A percentile compares a stretch with the other conserved stretches of the same genome.
Evolutionary conservation across 2,329 filamentous ascomycete species (phyloP).

Genomic region (Lasiodiplodia sp.): DNA sequence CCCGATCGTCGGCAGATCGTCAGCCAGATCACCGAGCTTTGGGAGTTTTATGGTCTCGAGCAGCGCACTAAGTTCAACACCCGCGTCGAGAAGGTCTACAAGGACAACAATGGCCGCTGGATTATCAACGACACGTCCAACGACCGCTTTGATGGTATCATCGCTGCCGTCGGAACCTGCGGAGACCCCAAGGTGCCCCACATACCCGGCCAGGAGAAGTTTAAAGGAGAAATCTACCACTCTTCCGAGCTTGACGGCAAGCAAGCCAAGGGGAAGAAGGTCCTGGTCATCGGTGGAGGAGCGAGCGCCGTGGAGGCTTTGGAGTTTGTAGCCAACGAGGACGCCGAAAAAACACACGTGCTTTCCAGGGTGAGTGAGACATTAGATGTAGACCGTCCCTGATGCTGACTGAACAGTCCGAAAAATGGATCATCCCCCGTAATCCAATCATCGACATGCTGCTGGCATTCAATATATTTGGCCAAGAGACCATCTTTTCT

Average conservation of each 20-base stretch:
- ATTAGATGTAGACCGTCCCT: no score
- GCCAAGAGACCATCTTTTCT: constrained; percentile 76
- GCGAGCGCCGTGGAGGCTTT: constrained; percentile 83
- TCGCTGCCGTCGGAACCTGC: constrained; percentile 81
- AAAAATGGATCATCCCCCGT: constrained; percentile 88
- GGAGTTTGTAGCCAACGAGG: constrained; percentile 74
- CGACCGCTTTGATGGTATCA: constrained; percentile 78
- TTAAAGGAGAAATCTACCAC: constrained; percentile 76
- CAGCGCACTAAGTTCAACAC: constrained; percentile 75
- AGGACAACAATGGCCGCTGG: constrained; percentile 74
- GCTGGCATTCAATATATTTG: constrained; percentile 79
- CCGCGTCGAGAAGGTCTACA: constrained; percentile 72
- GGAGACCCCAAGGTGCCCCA: constrained; percentile 77
- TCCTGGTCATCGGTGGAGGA: constrained; percentile 79
- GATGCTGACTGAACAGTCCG: constrained; percentile 60
- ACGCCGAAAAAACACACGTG: constrained; percentile 73
- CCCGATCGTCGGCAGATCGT: constrained; percentile 79
- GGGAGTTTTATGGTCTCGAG: constrained; percentile 77
- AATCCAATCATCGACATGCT: constrained; percentile 77
- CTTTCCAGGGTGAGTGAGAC: constrained; percentile 57
- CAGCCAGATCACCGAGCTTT: constrained; percentile 72
- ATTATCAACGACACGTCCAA: constrained; percentile 75
- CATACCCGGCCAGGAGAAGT: constrained; percentile 74
- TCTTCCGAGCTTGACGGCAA: constrained; percentile 78
- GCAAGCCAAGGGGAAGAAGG: constrained; percentile 74